These are phyloP conservation scores for Sclerotinia minor DNA, from an alignment of 2,329 filamentous ascomycete genomes.

Conservation along the genomic window DNA sequence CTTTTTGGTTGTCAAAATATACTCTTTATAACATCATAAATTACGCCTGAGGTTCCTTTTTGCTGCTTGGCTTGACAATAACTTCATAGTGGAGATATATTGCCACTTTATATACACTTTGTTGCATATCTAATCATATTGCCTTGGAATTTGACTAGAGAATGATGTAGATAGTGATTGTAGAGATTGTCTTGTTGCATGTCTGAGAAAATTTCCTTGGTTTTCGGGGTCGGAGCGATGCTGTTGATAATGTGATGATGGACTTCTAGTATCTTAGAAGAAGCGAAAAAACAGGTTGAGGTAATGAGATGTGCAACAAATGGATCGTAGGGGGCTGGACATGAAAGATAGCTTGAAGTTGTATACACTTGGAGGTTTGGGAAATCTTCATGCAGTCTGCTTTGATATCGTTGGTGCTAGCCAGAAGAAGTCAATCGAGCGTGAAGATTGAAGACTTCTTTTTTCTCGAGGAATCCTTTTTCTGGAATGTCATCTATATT, in stretches of 20 bases:
- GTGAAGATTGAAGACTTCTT: too few relatives aligned
- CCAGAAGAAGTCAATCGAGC: too few relatives aligned
- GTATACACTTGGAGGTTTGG: too few relatives aligned
- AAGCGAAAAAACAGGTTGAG: neutral
- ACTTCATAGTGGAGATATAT: neutral
- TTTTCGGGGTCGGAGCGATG: neutral
- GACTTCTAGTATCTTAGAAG: neutral
- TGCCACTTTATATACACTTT: neutral
- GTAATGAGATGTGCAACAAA: conserved; percentile 5
- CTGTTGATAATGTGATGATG: neutral
- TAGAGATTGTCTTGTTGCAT: neutral
- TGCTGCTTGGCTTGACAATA: neutral
- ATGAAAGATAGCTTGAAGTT: neutral
- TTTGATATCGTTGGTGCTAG: too few relatives aligned
- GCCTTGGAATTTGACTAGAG: neutral
- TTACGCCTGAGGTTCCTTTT: neutral
- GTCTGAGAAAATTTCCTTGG: neutral
- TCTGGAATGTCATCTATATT: too few relatives aligned
- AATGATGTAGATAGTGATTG: neutral
- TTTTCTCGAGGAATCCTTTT: too few relatives aligned
- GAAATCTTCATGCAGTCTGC: too few relatives aligned
- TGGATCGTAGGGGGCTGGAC: neutral
- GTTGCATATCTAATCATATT: neutral
- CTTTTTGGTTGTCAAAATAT: too few relatives aligned
- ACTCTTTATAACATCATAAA: too few relatives aligned